Percentiles rank a stretch among this genome's conserved stretches.
phyloP scores from a whole-genome alignment of 176 grass and related monocot genomes.

The Neostapfia colusana region DNA sequence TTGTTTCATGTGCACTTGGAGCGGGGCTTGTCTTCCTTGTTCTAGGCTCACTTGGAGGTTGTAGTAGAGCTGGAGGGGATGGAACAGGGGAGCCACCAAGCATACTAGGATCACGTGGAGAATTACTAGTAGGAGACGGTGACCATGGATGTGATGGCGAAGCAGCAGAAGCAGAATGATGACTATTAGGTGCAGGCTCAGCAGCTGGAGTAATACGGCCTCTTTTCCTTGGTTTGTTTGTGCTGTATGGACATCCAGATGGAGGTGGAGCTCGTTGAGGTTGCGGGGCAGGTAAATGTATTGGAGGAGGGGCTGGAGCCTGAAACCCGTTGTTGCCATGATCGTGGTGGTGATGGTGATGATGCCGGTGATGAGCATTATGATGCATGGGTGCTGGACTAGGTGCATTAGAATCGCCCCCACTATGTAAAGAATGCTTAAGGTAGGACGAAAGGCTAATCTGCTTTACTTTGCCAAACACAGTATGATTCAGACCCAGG shows the following conservation, averaged over 20 bases:
- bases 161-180: conserved; percentile 37
- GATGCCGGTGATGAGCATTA: conserved; percentile 52
- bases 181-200: conserved; percentile 43
- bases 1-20: conserved; percentile 37
- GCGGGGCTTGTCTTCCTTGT: conserved; percentile 29
- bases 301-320: conserved; percentile 36
- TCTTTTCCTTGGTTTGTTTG: conserved; percentile 35
- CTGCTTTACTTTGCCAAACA: conserved; percentile 97
- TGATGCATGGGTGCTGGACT: conserved; percentile 68
- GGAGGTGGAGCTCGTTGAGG: conserved; percentile 51
- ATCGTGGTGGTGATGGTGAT: conserved; percentile 53
- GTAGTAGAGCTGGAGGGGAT: conserved; percentile 33
- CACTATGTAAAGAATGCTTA: conserved; percentile 69
- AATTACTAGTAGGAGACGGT: conserved; percentile 25
- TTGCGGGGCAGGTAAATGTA: conserved; percentile 23
- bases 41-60: conserved; percentile 39
- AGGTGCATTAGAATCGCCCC: conserved; percentile 51
- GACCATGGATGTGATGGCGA: conserved; percentile 34
- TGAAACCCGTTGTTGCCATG: conserved; percentile 36
- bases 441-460: conserved; percentile 92
- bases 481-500: conserved; percentile 87
- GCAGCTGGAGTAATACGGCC: conserved; percentile 37
- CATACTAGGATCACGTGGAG: conserved; percentile 29
- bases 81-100: conserved; percentile 25
- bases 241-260: conserved; percentile 59